Percentiles rank a stretch among this genome's conserved stretches.
Conservation (phyloP, 208 protist species). For the Acanthamoeba royreba region DNA sequence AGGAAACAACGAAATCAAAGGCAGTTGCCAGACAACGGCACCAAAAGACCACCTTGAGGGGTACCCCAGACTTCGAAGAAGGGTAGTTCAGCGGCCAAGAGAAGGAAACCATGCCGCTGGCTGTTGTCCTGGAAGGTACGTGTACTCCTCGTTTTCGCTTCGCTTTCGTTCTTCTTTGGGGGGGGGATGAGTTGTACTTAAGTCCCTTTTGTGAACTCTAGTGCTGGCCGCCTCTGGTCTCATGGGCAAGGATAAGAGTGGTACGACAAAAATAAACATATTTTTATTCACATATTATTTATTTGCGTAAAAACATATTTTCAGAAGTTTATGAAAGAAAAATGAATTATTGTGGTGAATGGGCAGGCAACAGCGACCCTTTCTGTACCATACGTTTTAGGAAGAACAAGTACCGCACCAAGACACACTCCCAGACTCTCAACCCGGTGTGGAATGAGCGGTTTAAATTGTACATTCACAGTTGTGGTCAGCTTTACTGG, state of each 20-base stretch:
- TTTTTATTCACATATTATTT: background rate
- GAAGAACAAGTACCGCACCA: constrained; percentile 25
- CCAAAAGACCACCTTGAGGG: too few relatives aligned
- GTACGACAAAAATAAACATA: too few relatives aligned
- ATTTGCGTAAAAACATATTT: background rate
- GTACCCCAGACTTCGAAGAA: too few relatives aligned
- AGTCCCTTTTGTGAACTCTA: background rate
- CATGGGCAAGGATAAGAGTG: too few relatives aligned
- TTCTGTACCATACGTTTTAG: background rate
- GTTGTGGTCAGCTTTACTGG: background rate
- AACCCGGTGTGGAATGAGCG: background rate
- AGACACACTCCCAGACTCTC: background rate
- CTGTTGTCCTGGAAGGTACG: background rate
- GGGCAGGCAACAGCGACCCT: background rate
- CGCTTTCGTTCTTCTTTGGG: background rate
- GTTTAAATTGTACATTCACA: background rate
- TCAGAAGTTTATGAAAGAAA: background rate
- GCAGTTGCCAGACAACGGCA: too few relatives aligned
- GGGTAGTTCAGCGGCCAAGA: too few relatives aligned
- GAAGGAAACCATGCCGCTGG: background rate
- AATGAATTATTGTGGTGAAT: background rate
- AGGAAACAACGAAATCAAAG: too few relatives aligned
- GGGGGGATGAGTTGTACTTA: background rate
- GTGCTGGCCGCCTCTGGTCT: background rate
- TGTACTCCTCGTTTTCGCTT: background rate